Percentiles rank a stretch among this genome's conserved stretches.
phyloP scores from a whole-genome alignment of 78 protist genomes.

The Dictyostelium firmibasis region DNA sequence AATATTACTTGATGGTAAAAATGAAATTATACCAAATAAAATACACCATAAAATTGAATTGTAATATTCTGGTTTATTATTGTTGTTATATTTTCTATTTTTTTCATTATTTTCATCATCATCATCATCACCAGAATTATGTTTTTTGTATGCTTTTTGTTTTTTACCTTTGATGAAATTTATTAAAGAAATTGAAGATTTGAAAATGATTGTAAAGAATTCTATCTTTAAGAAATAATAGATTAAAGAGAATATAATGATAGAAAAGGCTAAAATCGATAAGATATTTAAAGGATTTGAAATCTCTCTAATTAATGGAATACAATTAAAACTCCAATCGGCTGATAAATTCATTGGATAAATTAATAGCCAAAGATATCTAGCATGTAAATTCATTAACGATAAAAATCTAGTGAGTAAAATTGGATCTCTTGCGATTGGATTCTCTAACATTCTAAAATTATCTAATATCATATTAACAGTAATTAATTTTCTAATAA shows the following conservation, averaged over 20 bases:
- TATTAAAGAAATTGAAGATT: neutral
- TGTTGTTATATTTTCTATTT: neutral
- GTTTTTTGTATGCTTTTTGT: neutral
- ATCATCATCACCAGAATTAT: neutral
- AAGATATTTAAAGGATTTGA: neutral
- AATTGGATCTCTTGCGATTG: conserved; percentile 24
- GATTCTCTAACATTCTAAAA: conserved; percentile 62
- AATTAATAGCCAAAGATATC: conserved; percentile 25
- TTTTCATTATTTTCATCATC: neutral
- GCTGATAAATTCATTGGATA: conserved; percentile 18
- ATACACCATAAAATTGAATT: neutral
- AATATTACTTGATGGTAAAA: conserved; percentile 26
- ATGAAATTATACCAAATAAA: neutral
- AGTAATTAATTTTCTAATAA: conserved; percentile 17
- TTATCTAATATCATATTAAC: conserved; percentile 20
- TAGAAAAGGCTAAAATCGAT: neutral
- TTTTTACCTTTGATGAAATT: neutral
- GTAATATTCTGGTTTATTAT: neutral
- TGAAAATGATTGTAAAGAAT: neutral
- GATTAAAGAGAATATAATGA: neutral
- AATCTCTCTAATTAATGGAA: conserved; percentile 12
- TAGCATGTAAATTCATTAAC: neutral
- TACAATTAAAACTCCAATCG: conserved; percentile 48
- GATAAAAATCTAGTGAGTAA: neutral
- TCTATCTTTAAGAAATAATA: neutral